Base-by-base conservation (phyloP, 2,329 filamentous ascomycete genomes). In the Penicillium sp. region DNA sequence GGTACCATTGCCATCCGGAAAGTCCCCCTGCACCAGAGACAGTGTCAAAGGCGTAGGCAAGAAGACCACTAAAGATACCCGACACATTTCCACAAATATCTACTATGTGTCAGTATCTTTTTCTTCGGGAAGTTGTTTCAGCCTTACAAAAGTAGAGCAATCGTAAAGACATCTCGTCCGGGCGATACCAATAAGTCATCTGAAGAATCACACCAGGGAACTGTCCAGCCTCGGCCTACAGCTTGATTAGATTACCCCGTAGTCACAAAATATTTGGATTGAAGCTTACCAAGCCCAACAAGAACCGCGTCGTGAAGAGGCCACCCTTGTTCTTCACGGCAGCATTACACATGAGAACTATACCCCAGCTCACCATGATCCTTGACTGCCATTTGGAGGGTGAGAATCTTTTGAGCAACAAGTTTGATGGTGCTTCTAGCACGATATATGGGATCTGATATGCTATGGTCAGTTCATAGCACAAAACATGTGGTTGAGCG, bases 161-260 rank as follows among this genome's bases (percentile, higher is more conserved):
- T 13, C 79, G 73, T 2, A 77, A 67, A 7, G 66, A 66, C 63
- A 78, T 76, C 57, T 80, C 77, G 51, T 81, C 78, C 10, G 72
- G 75, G 0, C 78, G 73, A 58, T 82, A 82, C 74, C 79, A 82
- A 58, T 74, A 76, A 21, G 71, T 78, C 11, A 81, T 68, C 37
- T 79, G 76, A 2, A 74, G 72, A 27, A 75, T 71, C 7, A 78
- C 65, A 0, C 76, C 76, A 0, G 77, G 77, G 35, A 79, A 79
- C 61, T 76, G 68, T 7, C 77, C 77, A 26, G 76, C 77, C 57
- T 79, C 77, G 10, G 49, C 49, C 49, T 52, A 22, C 21, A 21
- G 3, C 16, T 31, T 9, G 2, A 16, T 52, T 10, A 52, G 39
- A 6, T 37, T 8, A 3, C 24, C 7, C 26, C 26, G 26, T 26